phyloP scores from a whole-genome alignment of 2,329 filamentous ascomycete species.

The Alternaria brassicae region DNA sequence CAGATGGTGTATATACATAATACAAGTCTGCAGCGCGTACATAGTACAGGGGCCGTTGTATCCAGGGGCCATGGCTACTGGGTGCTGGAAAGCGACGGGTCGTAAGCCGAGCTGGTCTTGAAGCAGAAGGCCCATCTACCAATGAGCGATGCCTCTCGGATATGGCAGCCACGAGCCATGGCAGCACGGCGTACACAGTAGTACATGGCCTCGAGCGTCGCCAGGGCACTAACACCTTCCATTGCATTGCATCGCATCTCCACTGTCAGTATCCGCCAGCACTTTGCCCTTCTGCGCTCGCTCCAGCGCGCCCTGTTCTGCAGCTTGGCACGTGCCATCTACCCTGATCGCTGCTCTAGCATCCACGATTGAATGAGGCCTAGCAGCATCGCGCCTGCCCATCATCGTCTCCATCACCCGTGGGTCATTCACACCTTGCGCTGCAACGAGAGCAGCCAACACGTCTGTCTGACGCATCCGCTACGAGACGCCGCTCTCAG shows the following conservation, averaged over 20 bases:
- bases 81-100: neutral
- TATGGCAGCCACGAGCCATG: conserved; percentile 5
- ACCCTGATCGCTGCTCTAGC: conserved; percentile 17
- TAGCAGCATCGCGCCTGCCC: conserved; percentile 16
- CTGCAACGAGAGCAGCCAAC: neutral
- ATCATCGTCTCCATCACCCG: neutral
- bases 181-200: neutral
- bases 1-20: conserved; percentile 1
- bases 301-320: conserved; percentile 10
- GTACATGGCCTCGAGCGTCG: conserved; percentile 4
- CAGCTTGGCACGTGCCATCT: conserved; percentile 13
- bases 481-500: neutral
- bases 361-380: conserved; percentile 15
- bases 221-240: neutral
- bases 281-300: conserved; percentile 2
- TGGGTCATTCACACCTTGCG: neutral
- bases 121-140: conserved; percentile 9
- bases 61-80: conserved; percentile 1
- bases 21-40: conserved; percentile 8
- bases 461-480: neutral
- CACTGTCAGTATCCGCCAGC: neutral
- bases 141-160: conserved; percentile 2
- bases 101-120: conserved; percentile 4
- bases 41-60: conserved; percentile 10
- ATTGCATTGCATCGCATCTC: neutral